Evolutionary conservation across 305 asterid species (phyloP), one percentile per base, ranked within the genome.

Genomic region (Fraxinus greggii): DNA sequence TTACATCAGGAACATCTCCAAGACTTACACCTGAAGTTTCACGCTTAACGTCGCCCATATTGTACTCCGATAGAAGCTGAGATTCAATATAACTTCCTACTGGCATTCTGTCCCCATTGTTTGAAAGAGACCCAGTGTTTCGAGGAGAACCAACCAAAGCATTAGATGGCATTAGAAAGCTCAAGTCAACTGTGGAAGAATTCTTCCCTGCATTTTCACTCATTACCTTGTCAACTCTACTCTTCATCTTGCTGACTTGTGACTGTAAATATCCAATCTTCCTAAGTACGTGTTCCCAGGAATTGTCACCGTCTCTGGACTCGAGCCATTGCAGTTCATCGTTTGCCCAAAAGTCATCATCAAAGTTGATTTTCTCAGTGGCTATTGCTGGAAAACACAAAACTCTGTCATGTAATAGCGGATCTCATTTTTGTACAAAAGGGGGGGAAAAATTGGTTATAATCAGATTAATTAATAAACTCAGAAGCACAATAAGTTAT

Each of bases 201-300:
- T 88, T 72, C 79, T 78, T 84, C 28, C 81, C 92, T n/a, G 89
- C 85, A 87, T 90, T 85, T 83, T 92, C 94, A 36, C 48, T 73
- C 72, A 67, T 86, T 83, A 92, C 90, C 86, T 78, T 86, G 77
- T 79, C 84, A 29, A 83, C 79, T 85, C 90, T 90, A 87, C 84
- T 79, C 89, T 83, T 92, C 89, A 91, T 80, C 21, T 78, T 74
- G 77, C 81, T 76, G 75, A 89, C 89, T 83, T 83, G 88, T 21
- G 91, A 86, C 85, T 89, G 89, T 70, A 91, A 79, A 81, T 21
- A 36, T 26, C 79, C 87, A 17, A 95, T 90, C 89, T 90, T 87
- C 36, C 80, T 54, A 72, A 93, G 90, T 75, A 90, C 42, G 54
- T 85, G 83, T 79, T 89, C 95, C 19, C 83, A 33, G 32, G 83